Percentiles rank a stretch among this genome's conserved stretches.
These are phyloP conservation scores for Discostella stelligeroides DNA, from an alignment of 108 stramenopile species.

Conservation along the genomic window DNA sequence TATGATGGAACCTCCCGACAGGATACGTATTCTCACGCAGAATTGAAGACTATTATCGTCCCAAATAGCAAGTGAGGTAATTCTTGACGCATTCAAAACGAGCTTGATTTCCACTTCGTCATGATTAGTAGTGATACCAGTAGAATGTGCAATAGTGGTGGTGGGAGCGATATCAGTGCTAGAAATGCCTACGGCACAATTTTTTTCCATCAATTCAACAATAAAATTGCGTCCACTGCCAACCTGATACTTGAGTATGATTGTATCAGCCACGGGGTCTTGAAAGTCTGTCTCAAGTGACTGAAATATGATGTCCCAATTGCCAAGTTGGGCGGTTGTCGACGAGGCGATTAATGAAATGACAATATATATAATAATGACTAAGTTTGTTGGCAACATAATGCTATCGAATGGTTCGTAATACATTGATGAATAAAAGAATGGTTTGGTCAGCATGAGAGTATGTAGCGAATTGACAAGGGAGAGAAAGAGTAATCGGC, in stretches of 20 bases:
- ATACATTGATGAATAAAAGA: no score
- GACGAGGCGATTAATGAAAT: slow-evolving; percentile 9
- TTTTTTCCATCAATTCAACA: slow-evolving; percentile 35
- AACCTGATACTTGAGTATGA: slow-evolving; percentile 19
- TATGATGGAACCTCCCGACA: slow-evolving; percentile 27
- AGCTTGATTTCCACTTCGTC: slow-evolving; percentile 28
- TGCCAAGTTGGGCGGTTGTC: slow-evolving; percentile 21
- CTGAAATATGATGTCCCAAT: slow-evolving; percentile 44
- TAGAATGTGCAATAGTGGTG: background rate
- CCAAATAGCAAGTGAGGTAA: slow-evolving; percentile 27
- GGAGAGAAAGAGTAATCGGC: no score
- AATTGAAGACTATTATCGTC: slow-evolving; percentile 17
- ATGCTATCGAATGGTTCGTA: no score
- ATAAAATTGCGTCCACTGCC: slow-evolving; percentile 5
- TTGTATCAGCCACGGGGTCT: slow-evolving; percentile 13
- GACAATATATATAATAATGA: background rate
- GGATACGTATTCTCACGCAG: slow-evolving; percentile 29
- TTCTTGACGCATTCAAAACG: slow-evolving; percentile 15
- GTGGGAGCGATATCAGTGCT: slow-evolving; percentile 11
- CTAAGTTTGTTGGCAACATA: no score
- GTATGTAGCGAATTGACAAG: no score
- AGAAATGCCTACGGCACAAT: slow-evolving; percentile 17
- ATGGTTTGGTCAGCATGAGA: no score
- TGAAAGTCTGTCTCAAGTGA: slow-evolving; percentile 23
- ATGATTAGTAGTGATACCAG: slow-evolving; percentile 14